Base-by-base conservation (phyloP, 2,329 filamentous ascomycete genomes). In the Metarhizium album region DNA sequence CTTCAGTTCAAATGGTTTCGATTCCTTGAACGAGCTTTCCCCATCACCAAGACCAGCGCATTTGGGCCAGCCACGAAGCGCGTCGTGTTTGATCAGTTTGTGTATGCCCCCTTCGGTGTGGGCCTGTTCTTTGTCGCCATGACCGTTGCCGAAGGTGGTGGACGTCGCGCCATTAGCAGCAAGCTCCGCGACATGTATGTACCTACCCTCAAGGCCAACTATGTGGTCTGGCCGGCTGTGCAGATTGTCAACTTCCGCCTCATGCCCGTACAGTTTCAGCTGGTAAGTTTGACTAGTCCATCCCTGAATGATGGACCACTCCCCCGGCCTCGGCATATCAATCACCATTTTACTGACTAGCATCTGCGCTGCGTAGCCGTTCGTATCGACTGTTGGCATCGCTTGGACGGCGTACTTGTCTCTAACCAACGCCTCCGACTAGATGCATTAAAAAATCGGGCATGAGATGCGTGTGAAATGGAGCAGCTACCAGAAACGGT, bases 351-450 rank as follows among this genome's bases (percentile, higher is more conserved):
- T 40, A 40, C 37, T 40, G 18, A 40, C 37, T n/a, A n/a, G n/a
- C n/a, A n/a, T 18, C 37, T 11, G 6, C 6, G 7, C 18, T n/a
- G 6, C 40, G 2, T 33, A 95, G 90, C 91, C 91, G 1, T 97
- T 98, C 64, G 91, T 96, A 8, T 96, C 91, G 16, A 94, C 88
- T 8, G 72, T 98, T 51, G 91, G 91, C 76, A 97, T 97, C 61
- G 90, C 90, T 33, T 97, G 91, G 93, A 97, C 93, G 11, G 91
- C 90, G 20, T 98, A 96, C 68, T 80, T 98, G 11, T 96, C 90
- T 2, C 78, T 98, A 48, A 87, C 86, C 54, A 97, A 97, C 70
- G 84, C 90, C 4, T 76, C 89, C 2, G 89, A 94, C 53, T 86
- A 91, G 57, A 47, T 18, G 20, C 20, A 9, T 46, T 7, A 40